Conservation (phyloP, 225 moss, liverwort and hornwort genomes). For the Climacium dendroides region DNA sequence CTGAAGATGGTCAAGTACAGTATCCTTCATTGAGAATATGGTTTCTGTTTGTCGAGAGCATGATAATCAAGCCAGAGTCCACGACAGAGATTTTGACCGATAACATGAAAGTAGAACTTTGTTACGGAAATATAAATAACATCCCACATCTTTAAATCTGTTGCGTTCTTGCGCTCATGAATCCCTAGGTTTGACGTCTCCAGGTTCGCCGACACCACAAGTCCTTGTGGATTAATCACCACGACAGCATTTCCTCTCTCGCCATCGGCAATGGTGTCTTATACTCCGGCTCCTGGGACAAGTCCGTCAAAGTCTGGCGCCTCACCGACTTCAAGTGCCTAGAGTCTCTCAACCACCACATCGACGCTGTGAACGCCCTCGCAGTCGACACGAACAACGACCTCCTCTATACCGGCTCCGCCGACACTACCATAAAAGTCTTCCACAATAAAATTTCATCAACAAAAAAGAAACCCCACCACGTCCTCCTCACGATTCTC, state of each 20-base stretch:
- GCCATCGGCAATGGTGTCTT: constrained; percentile 26
- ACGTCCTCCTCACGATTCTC: constrained; percentile 4
- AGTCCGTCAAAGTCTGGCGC: constrained; percentile 42
- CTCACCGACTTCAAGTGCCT: constrained; percentile 35
- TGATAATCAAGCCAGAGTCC: background rate
- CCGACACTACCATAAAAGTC: constrained; percentile 32
- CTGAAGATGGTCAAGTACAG: background rate
- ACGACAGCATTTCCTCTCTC: constrained; percentile 34
- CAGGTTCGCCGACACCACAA: constrained; percentile 43
- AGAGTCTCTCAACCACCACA: constrained; percentile 30
- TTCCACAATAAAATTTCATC: background rate
- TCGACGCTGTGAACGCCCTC: constrained; percentile 38
- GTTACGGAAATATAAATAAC: too few relatives aligned
- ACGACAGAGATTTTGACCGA: background rate
- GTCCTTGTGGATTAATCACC: constrained; percentile 37
- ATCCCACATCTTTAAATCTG: background rate
- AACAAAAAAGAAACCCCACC: background rate
- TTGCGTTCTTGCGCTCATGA: background rate
- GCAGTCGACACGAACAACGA: constrained; percentile 2
- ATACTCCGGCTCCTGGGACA: constrained; percentile 59
- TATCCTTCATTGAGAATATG: background rate
- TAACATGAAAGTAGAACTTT: background rate
- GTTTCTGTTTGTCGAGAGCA: background rate
- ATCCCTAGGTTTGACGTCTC: background rate
- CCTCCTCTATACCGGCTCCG: constrained; percentile 39